These are phyloP conservation scores for Alternaria hordeiaustralica DNA, from an alignment of 2,329 filamentous ascomycete species.

Conservation along the genomic window DNA sequence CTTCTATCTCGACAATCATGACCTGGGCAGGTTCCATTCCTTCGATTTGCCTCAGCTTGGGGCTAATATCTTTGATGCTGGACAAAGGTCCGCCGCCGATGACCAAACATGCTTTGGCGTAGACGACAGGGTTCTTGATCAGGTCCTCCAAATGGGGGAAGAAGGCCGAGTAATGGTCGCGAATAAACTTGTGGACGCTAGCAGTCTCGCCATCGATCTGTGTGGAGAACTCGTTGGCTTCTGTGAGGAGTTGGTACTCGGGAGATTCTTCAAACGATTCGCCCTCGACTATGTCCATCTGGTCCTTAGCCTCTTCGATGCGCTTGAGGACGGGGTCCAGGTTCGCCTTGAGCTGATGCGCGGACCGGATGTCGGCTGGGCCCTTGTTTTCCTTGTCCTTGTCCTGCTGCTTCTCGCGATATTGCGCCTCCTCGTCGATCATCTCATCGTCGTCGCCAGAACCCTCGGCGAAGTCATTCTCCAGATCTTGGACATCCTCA, in stretches of 20 bases:
- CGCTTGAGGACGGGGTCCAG: constrained; percentile 80
- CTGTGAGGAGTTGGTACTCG: constrained; percentile 85
- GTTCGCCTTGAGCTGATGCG: constrained; percentile 80
- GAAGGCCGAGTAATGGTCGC: constrained; percentile 91
- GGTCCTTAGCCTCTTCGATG: constrained; percentile 56
- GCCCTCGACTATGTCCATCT: constrained; percentile 74
- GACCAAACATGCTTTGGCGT: constrained; percentile 92
- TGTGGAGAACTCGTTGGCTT: constrained; percentile 88
- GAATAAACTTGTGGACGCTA: constrained; percentile 92
- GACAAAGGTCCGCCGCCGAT: constrained; percentile 91
- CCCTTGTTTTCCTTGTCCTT: constrained; percentile 76
- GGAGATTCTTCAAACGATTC: constrained; percentile 89
- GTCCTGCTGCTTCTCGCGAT: constrained; percentile 59
- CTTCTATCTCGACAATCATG: constrained; percentile 96
- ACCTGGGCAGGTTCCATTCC: constrained; percentile 81
- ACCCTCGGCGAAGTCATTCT: constrained; percentile 48
- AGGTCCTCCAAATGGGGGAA: constrained; percentile 93
- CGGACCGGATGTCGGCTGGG: constrained; percentile 73
- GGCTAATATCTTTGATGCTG: constrained; percentile 80
- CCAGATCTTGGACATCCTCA: constrained; percentile 45
- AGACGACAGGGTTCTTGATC: constrained; percentile 90
- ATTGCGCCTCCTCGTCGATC: constrained; percentile 66
- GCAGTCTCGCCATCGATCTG: constrained; percentile 93
- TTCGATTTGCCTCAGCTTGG: constrained; percentile 75
- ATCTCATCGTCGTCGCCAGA: constrained; percentile 65